phyloP scores from a whole-genome alignment of 192 early-diverging fungal genomes.

The Coemansia biformis region DNA sequence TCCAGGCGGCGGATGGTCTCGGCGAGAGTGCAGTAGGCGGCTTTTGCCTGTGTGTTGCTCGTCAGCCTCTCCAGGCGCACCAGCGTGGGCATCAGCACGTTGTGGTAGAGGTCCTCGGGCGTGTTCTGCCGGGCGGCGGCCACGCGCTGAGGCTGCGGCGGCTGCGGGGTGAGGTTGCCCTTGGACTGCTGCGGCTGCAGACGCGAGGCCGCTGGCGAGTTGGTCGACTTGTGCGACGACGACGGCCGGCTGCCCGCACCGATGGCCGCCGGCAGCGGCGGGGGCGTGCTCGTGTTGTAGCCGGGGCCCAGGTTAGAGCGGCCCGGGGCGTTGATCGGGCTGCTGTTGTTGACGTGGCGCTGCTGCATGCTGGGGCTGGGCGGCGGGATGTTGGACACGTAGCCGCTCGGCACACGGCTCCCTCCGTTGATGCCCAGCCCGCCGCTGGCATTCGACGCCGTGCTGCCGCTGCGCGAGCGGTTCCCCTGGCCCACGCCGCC shows the following conservation, averaged over 20 bases:
- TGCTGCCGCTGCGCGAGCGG: constrained; percentile 51
- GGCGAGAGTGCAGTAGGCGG: constrained; percentile 45
- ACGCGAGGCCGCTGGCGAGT: constrained; percentile 20
- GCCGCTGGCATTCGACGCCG: constrained; percentile 37
- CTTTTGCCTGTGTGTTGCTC: constrained; percentile 44
- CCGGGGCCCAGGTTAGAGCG: constrained; percentile 32
- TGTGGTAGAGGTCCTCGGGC: constrained; percentile 49
- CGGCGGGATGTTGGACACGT: constrained; percentile 40
- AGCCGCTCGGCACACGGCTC: constrained; percentile 27
- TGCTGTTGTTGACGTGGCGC: constrained; percentile 38
- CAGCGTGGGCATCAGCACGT: constrained; percentile 50
- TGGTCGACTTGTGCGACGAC: constrained; percentile 29
- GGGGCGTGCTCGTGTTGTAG: constrained; percentile 30
- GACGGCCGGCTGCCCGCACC: constrained; percentile 36
- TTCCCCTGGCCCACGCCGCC: constrained; percentile 7
- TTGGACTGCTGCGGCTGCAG: constrained; percentile 15
- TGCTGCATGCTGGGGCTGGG: constrained; percentile 44
- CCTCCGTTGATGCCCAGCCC: constrained; percentile 17
- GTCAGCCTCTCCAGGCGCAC: constrained; percentile 46
- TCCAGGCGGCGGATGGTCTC: constrained; percentile 51
- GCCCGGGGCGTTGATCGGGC: constrained; percentile 25
- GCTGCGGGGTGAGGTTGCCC: constrained; percentile 7
- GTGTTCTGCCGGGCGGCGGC: constrained; percentile 20
- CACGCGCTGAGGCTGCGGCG: constrained; percentile 32
- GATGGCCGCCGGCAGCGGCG: constrained; percentile 12